Percentiles rank a stretch among this genome's conserved stretches.
Conservation (phyloP, 495 filamentous ascomycete genomes). For the Trichocladium uniseriatum region DNA sequence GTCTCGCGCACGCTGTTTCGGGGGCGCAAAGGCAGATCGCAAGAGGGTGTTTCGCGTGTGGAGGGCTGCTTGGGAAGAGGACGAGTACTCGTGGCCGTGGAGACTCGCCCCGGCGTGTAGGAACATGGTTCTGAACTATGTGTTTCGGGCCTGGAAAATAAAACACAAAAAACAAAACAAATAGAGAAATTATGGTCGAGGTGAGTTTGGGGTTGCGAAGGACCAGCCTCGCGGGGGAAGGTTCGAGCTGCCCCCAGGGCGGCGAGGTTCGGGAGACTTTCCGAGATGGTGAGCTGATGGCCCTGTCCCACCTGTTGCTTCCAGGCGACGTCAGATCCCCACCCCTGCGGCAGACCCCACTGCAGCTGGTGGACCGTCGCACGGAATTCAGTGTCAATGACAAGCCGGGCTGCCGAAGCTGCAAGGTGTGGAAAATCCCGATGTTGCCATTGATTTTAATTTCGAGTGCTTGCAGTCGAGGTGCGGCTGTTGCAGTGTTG, state of each 20-base stretch:
- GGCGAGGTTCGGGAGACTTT: neutral
- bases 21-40: constrained; percentile 33
- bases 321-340: neutral
- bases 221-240: constrained; percentile 8
- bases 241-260: neutral
- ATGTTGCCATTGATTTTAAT: neutral
- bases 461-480: neutral
- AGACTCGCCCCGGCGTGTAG: constrained; percentile 41
- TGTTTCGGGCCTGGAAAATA: neutral
- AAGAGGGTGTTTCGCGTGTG: constrained; percentile 34
- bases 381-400: neutral
- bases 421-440: neutral
- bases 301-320: neutral
- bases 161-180: neutral
- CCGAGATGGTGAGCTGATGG: neutral
- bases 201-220: constrained; percentile 1
- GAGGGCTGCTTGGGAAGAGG: constrained; percentile 23
- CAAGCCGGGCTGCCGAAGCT: neutral
- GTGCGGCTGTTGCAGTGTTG: too few relatives aligned
- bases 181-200: neutral
- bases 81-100: constrained; percentile 49
- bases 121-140: constrained; percentile 30
- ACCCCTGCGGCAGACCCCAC: neutral
- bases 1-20: constrained; percentile 17
- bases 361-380: neutral